Percentiles rank a stretch among this genome's conserved stretches.
Evolutionary conservation across 2,329 filamentous ascomycete species (phyloP).

Genomic region (Huntiella omanensis): DNA sequence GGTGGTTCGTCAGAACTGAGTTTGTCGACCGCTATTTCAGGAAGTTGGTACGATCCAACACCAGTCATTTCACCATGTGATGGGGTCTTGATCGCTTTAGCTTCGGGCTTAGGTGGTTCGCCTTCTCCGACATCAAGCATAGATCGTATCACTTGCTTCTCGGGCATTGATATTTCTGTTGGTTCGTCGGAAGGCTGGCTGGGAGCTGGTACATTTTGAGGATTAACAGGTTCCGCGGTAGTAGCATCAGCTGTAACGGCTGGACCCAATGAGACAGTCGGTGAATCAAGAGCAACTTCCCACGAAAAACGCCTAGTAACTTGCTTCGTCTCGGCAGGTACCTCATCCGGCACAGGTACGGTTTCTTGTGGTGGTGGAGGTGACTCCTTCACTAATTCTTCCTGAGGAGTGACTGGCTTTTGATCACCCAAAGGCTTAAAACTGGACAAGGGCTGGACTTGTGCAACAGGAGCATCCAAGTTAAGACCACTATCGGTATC

Average conservation of each 20-base stretch:
- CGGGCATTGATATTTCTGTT: not conserved
- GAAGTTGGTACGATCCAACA: too few relatives aligned
- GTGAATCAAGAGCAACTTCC: conserved; percentile 3
- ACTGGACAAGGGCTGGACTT: not conserved
- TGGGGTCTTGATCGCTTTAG: not conserved
- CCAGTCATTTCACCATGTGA: not conserved
- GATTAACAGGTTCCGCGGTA: not conserved
- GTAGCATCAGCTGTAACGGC: not conserved
- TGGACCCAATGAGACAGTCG: not conserved
- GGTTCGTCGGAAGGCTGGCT: not conserved
- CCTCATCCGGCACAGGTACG: not conserved
- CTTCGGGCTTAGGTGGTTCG: not conserved
- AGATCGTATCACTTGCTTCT: not conserved
- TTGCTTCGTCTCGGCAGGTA: not conserved
- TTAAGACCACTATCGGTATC: not conserved
- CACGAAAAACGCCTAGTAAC: conserved; percentile 7
- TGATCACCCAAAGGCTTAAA: not conserved
- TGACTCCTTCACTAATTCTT: too few relatives aligned
- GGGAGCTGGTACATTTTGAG: not conserved
- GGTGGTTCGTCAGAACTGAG: too few relatives aligned
- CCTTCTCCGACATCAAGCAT: not conserved
- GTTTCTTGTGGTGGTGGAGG: not conserved
- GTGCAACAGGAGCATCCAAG: not conserved
- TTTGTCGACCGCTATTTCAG: too few relatives aligned
- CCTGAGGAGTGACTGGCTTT: too few relatives aligned